Base-by-base conservation (phyloP, 139 green algal genomes). In the Auxenochlorella pyrenoidosa region DNA sequence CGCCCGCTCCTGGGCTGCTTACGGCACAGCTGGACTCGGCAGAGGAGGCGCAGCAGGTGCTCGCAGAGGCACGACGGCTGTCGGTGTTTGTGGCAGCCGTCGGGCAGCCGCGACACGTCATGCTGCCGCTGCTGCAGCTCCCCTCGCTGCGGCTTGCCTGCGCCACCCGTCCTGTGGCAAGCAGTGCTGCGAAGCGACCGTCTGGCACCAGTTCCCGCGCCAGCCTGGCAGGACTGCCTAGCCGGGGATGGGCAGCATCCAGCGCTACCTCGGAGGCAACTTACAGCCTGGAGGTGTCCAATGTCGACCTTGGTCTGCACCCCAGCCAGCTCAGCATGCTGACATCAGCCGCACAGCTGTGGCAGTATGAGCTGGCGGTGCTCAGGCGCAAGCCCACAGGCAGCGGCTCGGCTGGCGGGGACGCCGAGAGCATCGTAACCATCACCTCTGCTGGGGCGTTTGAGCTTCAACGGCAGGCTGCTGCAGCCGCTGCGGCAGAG, bases 251-350 rank as follows among this genome's bases (percentile, higher is more conserved):
- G 2, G 54, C 54, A 63, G 54, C 54, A 63, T 22, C 10, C 54
- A 19, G 22, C 30, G 34, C 68, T n/a, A n/a, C n/a, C 68, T 30
- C 32, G n/a, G 30, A 19, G n/a, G 76, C 73, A 12, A 43, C 59
- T 0, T 84, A 83, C 75, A 34, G n/a, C 24, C 43, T 89, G 38
- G 63, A 79, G 19, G 44, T 85, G 47, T 5, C 18, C 2, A 28
- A 6, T 1, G 21, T 90, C 0, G 82, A 84, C 30, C 10, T 75
- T 10, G 87, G 82, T 12, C 65, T 90, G 65, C 87, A 90, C 58
- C 87, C 87, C 36, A 90, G 82, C 75, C 87, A 90, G 47, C 40
- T 90, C 34, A 72, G 60, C 76, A 90, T 83, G 83, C 47, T 75
- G 65, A 59, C 75, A 30, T 40, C 83, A 47, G 87, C 87, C 10